Evolutionary conservation across 495 filamentous ascomycete genomes (phyloP).

Genomic region (Talaromyces nanjingensis): DNA sequence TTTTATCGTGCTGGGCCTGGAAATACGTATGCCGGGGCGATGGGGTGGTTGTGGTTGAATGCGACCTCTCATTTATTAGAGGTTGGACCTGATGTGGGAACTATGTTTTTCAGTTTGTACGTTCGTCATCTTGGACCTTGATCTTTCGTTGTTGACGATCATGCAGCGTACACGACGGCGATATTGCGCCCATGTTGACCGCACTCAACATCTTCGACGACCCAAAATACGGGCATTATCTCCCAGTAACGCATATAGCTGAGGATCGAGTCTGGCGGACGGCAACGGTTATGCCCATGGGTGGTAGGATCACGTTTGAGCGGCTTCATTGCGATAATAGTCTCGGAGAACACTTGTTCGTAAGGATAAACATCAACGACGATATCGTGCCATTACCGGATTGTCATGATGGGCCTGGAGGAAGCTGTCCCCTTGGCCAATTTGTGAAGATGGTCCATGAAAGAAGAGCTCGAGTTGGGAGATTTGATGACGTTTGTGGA

Average conservation of each 20-base stretch:
- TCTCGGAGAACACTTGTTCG: slow-evolving; percentile 20
- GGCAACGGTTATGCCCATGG: slow-evolving; percentile 52
- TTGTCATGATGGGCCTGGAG: slow-evolving; percentile 45
- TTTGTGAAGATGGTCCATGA: slow-evolving; percentile 37
- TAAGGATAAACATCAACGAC: slow-evolving; percentile 56
- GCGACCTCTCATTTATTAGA: slow-evolving; percentile 45
- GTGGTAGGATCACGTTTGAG: slow-evolving; percentile 50
- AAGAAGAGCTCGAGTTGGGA: slow-evolving; percentile 20
- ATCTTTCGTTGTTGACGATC: not conserved
- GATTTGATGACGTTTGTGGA: slow-evolving; percentile 27
- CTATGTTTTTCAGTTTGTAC: slow-evolving; percentile 53
- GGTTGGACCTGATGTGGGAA: slow-evolving; percentile 39
- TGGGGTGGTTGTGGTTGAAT: slow-evolving; percentile 60
- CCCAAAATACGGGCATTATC: slow-evolving; percentile 23
- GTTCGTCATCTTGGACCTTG: slow-evolving; percentile 11
- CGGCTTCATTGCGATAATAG: slow-evolving; percentile 32
- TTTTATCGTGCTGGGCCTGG: slow-evolving; percentile 57
- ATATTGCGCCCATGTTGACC: slow-evolving; percentile 50
- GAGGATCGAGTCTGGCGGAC: slow-evolving; percentile 44
- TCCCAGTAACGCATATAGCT: slow-evolving; percentile 38
- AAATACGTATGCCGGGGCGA: slow-evolving; percentile 46
- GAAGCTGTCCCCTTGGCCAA: slow-evolving; percentile 40
- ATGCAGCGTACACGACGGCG: slow-evolving; percentile 51
- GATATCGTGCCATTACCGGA: slow-evolving; percentile 45
- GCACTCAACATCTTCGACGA: slow-evolving; percentile 47